Conservation (phyloP, 192 early-diverging fungal genomes). For the Geosiphon pyriformis region DNA sequence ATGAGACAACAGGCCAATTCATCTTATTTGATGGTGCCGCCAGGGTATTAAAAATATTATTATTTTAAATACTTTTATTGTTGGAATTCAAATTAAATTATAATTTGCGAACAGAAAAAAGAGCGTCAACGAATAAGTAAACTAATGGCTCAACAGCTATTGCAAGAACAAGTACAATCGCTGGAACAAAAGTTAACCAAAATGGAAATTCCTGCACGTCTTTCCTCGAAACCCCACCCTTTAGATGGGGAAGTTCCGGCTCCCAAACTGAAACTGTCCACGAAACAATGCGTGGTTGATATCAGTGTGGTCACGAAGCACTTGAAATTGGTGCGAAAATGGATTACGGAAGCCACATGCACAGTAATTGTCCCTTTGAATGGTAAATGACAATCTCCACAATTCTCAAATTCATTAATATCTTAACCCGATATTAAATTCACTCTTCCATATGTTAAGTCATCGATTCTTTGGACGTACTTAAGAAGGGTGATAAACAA, state of each 20-base stretch:
- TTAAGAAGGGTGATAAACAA: constrained; percentile 48
- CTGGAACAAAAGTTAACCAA: constrained; percentile 36
- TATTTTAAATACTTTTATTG: not conserved
- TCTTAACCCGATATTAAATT: not conserved
- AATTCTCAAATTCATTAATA: not conserved
- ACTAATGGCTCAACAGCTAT: constrained; percentile 33
- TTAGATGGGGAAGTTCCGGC: not conserved
- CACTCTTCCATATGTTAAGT: constrained; percentile 17
- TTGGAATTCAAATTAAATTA: not conserved
- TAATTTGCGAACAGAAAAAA: constrained; percentile 26
- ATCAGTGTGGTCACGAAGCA: constrained; percentile 44
- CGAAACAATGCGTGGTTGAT: constrained; percentile 37
- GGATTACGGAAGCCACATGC: constrained; percentile 36
- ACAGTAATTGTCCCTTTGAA: constrained; percentile 51
- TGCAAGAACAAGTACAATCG: constrained; percentile 37
- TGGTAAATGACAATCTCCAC: constrained; percentile 22
- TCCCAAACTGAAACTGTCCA: not conserved
- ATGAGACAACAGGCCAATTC: constrained; percentile 30
- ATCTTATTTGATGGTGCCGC: constrained; percentile 37
- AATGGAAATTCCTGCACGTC: constrained; percentile 11
- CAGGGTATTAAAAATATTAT: constrained; percentile 23
- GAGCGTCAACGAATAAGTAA: constrained; percentile 39
- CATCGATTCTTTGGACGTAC: constrained; percentile 47
- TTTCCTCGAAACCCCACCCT: not conserved
- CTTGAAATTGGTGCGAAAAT: constrained; percentile 40